A percentile compares a stretch with the other conserved stretches of the same genome.
These are phyloP conservation scores for Coemansia sp. DNA, from an alignment of 192 early-diverging fungal species.

Conservation along the genomic window DNA sequence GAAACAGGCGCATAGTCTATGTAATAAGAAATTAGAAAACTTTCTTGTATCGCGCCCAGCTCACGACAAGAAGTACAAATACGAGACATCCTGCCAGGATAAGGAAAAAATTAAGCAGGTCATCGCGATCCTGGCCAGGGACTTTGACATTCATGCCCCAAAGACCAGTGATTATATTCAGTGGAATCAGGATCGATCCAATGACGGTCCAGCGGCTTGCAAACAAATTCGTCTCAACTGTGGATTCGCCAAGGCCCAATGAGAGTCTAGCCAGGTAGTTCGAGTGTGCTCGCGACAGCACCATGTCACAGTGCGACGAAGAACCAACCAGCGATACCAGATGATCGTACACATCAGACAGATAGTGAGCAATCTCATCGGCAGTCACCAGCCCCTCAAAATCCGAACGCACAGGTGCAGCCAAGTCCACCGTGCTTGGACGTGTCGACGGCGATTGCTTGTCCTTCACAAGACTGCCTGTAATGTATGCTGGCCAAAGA, in stretches of 20 bases:
- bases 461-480: slow-evolving; percentile 11
- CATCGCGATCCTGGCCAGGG: slow-evolving; percentile 28
- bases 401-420: slow-evolving; percentile 2
- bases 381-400: slow-evolving; percentile 12
- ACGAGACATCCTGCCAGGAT: slow-evolving; percentile 34
- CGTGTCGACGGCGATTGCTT: slow-evolving; percentile 15
- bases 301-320: slow-evolving; percentile 69
- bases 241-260: slow-evolving; percentile 64
- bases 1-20: too few relatives aligned
- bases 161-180: slow-evolving; percentile 82
- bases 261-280: slow-evolving; percentile 72
- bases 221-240: slow-evolving; percentile 78
- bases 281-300: slow-evolving; percentile 67
- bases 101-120: slow-evolving; percentile 25
- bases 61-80: slow-evolving; percentile 35
- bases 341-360: slow-evolving; percentile 80
- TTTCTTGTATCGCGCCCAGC: slow-evolving; percentile 38
- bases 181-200: slow-evolving; percentile 83
- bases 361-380: slow-evolving; percentile 64
- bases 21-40: slow-evolving; percentile 20
- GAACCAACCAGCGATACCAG: slow-evolving; percentile 65
- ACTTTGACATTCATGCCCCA: slow-evolving; percentile 61
- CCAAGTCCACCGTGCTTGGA: slow-evolving; percentile 24
- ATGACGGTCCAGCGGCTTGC: slow-evolving; percentile 82
- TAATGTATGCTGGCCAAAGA: slow-evolving; percentile 16